Evolutionary conservation across 2,329 filamentous ascomycete genomes (phyloP), one percentile per base, ranked within the genome.

Genomic region (Ceratocystis variospora): DNA sequence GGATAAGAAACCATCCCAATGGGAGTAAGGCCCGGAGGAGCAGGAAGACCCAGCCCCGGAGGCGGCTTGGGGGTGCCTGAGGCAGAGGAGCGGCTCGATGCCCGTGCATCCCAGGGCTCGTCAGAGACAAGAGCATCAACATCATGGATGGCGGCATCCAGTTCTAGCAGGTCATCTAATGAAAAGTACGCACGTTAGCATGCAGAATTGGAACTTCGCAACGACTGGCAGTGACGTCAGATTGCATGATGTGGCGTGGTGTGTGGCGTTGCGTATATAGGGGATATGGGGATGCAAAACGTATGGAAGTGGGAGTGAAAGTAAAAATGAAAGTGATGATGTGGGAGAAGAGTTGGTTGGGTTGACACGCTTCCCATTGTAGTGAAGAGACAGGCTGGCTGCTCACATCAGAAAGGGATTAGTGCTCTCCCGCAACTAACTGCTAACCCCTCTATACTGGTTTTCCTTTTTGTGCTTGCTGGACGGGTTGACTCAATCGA

Each of bases 101-200:
- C 19, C 6, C 33, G 19, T 25, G n/a, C 25, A 48, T 64, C 6
- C 55, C 61, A 44, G 3, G 73, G 71, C n/a, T 82, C 76, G 71
- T 89, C 87, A 25, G 85, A 83, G 12, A 89, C 86, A 3, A 89
- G 76, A 2, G 85, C 85, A 72, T 89, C 86, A 50, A 89, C 83
- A n/a, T 82, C 85, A 55, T 79, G 78, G 2, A 79, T 80, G 12
- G 81, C 85, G 70, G 86, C 84, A 68, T 86, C 83, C 59, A 86
- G 77, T 10, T 80, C 81, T 67, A 79, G 77, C n/a, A 84, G 74
- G 62, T 84, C 81, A 71, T 87, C 86, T 88, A 76, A 41, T 70
- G 72, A 71, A 44, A 50, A 28, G 50, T 19, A 72, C 72, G 68
- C 71, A 71, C 71, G 74, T 82, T 76, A 82, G 79, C 77, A 72